Conservation (phyloP, 306 rosid species). For the Prunus armeniaca region DNA sequence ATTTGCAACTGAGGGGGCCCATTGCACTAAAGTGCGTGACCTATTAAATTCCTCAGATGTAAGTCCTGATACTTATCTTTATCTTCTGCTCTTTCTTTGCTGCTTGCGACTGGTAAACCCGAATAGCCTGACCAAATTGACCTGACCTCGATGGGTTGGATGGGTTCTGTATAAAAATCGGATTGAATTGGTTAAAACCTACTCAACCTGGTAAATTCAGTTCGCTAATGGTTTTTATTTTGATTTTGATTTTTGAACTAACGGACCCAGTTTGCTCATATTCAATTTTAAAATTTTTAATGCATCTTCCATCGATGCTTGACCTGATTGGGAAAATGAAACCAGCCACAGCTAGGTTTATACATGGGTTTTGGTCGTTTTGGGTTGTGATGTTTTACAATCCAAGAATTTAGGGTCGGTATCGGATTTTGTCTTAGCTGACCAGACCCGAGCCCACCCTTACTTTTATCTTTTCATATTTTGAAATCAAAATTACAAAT, state of each 20-base stretch:
- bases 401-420: neutral
- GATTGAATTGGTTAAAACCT: neutral
- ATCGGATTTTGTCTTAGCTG: neutral
- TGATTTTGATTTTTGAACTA: too few relatives aligned
- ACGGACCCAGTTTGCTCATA: too few relatives aligned
- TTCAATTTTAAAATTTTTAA: neutral
- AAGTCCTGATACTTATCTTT: constrained; percentile 31
- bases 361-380: neutral
- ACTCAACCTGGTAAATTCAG: neutral
- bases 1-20: constrained; percentile 99
- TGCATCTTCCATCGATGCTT: neutral
- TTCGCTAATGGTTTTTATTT: too few relatives aligned
- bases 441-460: neutral
- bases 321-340: neutral
- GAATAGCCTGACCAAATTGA: neutral
- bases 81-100: neutral
- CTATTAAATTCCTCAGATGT: constrained; percentile 83
- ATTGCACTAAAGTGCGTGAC: constrained; percentile 93
- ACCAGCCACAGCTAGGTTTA: neutral
- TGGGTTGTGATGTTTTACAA: neutral
- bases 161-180: neutral
- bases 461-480: neutral
- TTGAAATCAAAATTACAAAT: neutral
- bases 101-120: neutral
- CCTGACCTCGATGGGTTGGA: neutral